phyloP scores from a whole-genome alignment of 768 basidiomycete genomes.

The Mycena haematopus region DNA sequence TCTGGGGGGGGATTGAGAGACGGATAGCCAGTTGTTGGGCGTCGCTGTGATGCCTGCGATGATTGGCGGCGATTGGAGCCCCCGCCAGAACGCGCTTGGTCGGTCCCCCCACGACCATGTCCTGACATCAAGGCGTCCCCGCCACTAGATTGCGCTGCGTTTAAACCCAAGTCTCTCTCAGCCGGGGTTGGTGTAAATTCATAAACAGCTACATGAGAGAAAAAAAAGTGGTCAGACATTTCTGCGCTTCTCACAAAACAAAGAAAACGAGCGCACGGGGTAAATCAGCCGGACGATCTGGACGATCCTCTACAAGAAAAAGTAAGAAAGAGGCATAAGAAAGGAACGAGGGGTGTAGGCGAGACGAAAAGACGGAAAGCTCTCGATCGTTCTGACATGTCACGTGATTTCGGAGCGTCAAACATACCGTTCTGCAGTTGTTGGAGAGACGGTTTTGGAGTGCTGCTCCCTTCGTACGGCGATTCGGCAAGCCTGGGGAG shows the following conservation, averaged over 20 bases:
- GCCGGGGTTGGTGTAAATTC: slow-evolving; percentile 12
- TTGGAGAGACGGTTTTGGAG: slow-evolving; percentile 7
- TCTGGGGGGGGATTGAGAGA: slow-evolving; percentile 13
- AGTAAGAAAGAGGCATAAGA: slow-evolving; percentile 19
- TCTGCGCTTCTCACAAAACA: neutral
- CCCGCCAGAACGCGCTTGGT: slow-evolving; percentile 10
- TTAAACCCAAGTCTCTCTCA: slow-evolving; percentile 12
- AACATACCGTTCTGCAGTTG: neutral
- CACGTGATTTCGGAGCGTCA: neutral
- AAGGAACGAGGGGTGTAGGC: slow-evolving; percentile 10
- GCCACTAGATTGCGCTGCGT: neutral
- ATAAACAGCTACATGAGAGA: slow-evolving; percentile 16
- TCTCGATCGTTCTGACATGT: slow-evolving; percentile 1
- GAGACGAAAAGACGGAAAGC: neutral
- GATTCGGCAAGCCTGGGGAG: slow-evolving; percentile 11
- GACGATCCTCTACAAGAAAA: slow-evolving; percentile 20
- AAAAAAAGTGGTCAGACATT: slow-evolving; percentile 7
- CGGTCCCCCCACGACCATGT: slow-evolving; percentile 13
- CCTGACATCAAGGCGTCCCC: slow-evolving; percentile 18
- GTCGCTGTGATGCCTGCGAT: slow-evolving; percentile 9
- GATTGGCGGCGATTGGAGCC: slow-evolving; percentile 9
- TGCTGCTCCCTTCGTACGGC: neutral
- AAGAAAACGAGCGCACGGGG: neutral
- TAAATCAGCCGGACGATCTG: neutral
- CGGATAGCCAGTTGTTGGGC: neutral